These are phyloP conservation scores for Stachybotrys echinatus DNA, from an alignment of 2,329 filamentous ascomycete species.

Conservation along the genomic window DNA sequence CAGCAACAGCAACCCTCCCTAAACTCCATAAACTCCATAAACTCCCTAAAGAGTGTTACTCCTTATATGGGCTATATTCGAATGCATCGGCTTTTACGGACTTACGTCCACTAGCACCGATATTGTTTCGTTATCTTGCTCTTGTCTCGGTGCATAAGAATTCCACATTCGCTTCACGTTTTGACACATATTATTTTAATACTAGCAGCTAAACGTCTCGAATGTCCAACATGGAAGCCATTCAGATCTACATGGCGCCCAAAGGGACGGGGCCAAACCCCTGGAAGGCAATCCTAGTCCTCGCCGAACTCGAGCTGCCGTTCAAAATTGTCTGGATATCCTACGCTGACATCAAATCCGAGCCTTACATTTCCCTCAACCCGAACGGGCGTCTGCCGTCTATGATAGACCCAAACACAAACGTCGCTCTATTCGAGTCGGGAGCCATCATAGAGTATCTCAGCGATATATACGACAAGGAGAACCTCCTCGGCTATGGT, in stretches of 20 bases:
- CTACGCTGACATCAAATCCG: background rate
- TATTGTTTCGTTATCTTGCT: too few relatives aligned
- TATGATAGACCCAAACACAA: conserved; percentile 13
- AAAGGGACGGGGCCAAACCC: background rate
- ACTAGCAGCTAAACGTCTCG: too few relatives aligned
- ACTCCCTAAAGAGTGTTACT: too few relatives aligned
- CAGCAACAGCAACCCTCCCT: too few relatives aligned
- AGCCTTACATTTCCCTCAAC: background rate
- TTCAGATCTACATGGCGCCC: background rate
- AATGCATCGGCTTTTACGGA: too few relatives aligned
- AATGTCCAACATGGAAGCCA: background rate
- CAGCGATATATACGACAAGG: conserved; percentile 12
- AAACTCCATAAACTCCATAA: too few relatives aligned
- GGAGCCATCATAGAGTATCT: conserved; percentile 15
- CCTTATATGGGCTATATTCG: too few relatives aligned
- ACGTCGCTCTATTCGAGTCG: conserved; percentile 20
- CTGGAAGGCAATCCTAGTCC: background rate
- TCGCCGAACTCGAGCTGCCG: background rate
- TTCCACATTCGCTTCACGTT: too few relatives aligned
- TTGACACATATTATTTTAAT: too few relatives aligned
- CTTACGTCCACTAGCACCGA: too few relatives aligned
- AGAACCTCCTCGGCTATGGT: conserved; percentile 7
- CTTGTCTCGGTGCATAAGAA: too few relatives aligned
- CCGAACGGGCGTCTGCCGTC: background rate
- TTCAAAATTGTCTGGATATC: background rate